Base-by-base conservation (phyloP, 192 early-diverging fungal species). In the Coemansia sp. region DNA sequence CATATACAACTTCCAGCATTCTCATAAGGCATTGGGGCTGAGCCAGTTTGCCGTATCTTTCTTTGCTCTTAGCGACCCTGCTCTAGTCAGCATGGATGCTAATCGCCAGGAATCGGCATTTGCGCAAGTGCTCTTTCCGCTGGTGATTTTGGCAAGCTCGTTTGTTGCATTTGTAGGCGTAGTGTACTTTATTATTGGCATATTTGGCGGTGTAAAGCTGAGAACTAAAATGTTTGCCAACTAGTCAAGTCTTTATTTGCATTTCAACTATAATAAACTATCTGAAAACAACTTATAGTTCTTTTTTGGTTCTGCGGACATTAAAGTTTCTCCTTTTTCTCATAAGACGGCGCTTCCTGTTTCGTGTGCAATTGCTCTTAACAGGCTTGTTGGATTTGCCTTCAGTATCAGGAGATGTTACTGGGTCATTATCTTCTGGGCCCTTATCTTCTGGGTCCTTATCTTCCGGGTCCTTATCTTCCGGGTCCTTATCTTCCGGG, bases 151-250 rank as follows among this genome's bases (percentile, higher is more conserved):
- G 6, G 63, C 55, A 9, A 60, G 65, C 23, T 53, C 61, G 12
- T 35, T 68, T 14, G 51, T 75, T 42, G 37, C 65, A 36, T 16
- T 55, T 0, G 39, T 61, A 19, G 66, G 72, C 5, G 12, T 59
- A 18, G 35, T 48, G 13, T 75, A 68, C 46, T 75, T 69, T 75
- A 45, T 65, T 15, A 62, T 50, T 23, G 72, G 72, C 8, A 54
- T 59, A 16, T 46, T 68, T 31, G 72, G 72, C 19, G 72, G 72
- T 5, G 61, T 46, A 16, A 50, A 51, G 28, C 53, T 71, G n/a
- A 55, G 55, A 26, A 13, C 30, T 14, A 18, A n/a, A 3, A 44
- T 45, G 7, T 10, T 45, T n/a, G 6, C 10, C 3, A 46, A 37
- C 7, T 57, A 47, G 18, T 20, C n/a, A n/a, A n/a, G n/a, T 4